Percentiles rank a stretch among this genome's conserved stretches.
Conservation (phyloP, 148 eudicot genomes). For the Rhododendron kiyosumense region DNA sequence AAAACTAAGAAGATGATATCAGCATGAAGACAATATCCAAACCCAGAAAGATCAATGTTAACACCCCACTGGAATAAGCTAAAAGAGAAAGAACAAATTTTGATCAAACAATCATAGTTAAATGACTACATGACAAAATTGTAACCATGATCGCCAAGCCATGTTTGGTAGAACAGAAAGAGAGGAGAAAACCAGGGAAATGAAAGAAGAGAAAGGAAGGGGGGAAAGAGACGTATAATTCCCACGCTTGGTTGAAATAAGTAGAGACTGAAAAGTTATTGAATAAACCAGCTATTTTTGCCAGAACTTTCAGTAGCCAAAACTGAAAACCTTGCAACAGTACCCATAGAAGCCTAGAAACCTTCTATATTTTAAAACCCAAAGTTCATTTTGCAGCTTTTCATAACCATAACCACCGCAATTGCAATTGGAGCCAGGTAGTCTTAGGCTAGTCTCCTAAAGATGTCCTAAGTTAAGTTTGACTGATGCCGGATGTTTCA, state of each 20-base stretch:
- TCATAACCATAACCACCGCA: background rate
- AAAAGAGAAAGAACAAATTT: background rate
- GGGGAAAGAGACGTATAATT: background rate
- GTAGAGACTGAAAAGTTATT: background rate
- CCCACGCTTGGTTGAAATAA: background rate
- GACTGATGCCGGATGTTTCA: background rate
- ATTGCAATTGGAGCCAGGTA: background rate
- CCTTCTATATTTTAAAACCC: background rate
- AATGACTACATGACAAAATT: background rate
- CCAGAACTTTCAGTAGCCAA: background rate
- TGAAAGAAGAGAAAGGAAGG: background rate
- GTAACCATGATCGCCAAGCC: background rate
- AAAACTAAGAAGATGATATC: background rate
- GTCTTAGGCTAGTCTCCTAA: background rate
- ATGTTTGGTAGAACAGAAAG: background rate
- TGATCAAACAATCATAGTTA: background rate
- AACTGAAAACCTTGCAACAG: background rate
- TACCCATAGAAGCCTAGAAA: background rate
- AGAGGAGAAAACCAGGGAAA: background rate
- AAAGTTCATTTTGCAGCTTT: background rate
- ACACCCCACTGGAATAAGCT: background rate
- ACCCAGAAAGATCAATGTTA: conserved; percentile 3
- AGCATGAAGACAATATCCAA: background rate
- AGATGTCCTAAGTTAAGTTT: background rate
- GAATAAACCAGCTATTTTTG: background rate